Evolutionary conservation across 169 alveolate genomes (phyloP), one percentile per base, ranked within the genome.

Genomic region (Cryptosporidium sp.): DNA sequence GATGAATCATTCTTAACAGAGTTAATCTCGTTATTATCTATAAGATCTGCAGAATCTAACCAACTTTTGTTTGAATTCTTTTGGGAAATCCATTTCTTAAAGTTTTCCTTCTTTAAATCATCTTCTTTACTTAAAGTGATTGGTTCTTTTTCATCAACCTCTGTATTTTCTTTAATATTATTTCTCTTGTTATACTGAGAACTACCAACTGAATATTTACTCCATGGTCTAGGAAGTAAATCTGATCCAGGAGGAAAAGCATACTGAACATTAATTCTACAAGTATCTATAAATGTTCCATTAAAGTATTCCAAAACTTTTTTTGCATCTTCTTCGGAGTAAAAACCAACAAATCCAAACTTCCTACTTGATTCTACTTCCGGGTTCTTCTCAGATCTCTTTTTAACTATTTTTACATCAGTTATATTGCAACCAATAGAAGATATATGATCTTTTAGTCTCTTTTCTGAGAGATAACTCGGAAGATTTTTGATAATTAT

Each of bases 321-420:
- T 16, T 87, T 92, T 18, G 98, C 98, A 58, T 94, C 96, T 18
- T 70, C 85, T 56, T 95, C 96, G 29, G 92, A 92, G 21, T 91
- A 89, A 84, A 95, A 96, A 8, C 98, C 98, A 12, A 96, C 94
- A 92, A 95, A 96, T 53, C 97, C 96, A 71, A 96, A 93, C 68
- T 94, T 92, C 68, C 98, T 91, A 23, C 97, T 94, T 1, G 70
- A 31, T 21, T 60, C 75, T 0, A 35, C 42, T 6, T 35, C 44
- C 7, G 60, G 21, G 23, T 23, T 56, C 61, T 18, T 86, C 33
- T 86, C 62, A 35, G 91, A 85, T 68, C 80, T 85, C 58, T 93
- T 93, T 45, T 91, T 86, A 89, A 92, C 93, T 16, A 94, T 94
- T 73, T 93, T 94, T 53, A 91, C 95, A 91, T 94, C 97, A 29